Evolutionary conservation across 495 filamentous ascomycete species (phyloP).

Genomic region (Rhypophila decipiens): DNA sequence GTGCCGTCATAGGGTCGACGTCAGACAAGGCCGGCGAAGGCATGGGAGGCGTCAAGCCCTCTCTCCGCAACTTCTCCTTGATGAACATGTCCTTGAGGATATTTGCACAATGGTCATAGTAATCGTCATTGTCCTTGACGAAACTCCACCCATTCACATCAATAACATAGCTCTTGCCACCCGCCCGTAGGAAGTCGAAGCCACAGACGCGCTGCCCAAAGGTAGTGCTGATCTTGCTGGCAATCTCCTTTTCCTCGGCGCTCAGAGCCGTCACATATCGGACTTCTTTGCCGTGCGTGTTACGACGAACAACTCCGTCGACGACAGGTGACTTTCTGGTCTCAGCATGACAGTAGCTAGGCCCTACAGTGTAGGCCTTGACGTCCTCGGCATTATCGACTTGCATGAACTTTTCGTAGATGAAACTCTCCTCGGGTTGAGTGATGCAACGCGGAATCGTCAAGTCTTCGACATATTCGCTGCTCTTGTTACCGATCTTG

Average conservation of each 20-base stretch:
- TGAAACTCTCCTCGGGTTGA: slow-evolving; percentile 71
- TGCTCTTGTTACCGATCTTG: slow-evolving; percentile 97
- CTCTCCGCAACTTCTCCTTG: slow-evolving; percentile 55
- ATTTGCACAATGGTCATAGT: slow-evolving; percentile 84
- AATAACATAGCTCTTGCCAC: slow-evolving; percentile 90
- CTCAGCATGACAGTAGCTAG: slow-evolving; percentile 91
- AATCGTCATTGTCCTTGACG: slow-evolving; percentile 98
- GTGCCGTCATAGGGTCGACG: slow-evolving; percentile 32
- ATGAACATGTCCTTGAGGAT: slow-evolving; percentile 85
- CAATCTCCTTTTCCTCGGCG: slow-evolving; percentile 76
- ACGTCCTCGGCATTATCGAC: slow-evolving; percentile 97
- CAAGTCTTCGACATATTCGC: slow-evolving; percentile 76
- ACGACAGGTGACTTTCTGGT: slow-evolving; percentile 96
- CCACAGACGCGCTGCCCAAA: slow-evolving; percentile 96
- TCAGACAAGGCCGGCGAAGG: slow-evolving; percentile 40
- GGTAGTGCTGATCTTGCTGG: slow-evolving; percentile 78
- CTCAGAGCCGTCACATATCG: slow-evolving; percentile 84
- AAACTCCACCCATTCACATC: slow-evolving; percentile 99
- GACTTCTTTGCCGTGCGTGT: slow-evolving; percentile 95
- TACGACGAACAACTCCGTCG: slow-evolving; percentile 89
- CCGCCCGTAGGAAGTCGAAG: slow-evolving; percentile 87
- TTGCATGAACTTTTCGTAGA: slow-evolving; percentile 95
- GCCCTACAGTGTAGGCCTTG: slow-evolving; percentile 96
- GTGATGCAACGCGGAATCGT: slow-evolving; percentile 70
- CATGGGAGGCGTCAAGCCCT: slow-evolving; percentile 35